phyloP scores from a whole-genome alignment of 2,329 filamentous ascomycete species.

The Nothophaeocryptopus gaeumannii region DNA sequence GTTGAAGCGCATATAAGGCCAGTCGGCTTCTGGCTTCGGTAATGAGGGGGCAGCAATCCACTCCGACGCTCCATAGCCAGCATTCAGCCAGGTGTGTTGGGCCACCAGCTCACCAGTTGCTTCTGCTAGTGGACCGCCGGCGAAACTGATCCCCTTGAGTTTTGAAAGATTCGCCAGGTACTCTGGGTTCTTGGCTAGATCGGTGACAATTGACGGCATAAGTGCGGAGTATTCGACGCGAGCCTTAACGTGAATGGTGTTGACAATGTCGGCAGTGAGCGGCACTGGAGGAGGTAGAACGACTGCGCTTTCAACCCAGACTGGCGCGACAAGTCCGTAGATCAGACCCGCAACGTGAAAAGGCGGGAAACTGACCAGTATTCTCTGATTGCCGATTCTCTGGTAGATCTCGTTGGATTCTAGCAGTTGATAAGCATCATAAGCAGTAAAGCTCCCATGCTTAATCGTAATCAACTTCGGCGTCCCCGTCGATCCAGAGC shows the following conservation, averaged over 20 bases:
- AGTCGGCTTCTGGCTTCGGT: not conserved
- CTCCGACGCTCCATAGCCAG: constrained; percentile 2
- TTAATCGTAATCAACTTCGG: constrained; percentile 16
- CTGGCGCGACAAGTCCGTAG: not conserved
- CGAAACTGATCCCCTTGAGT: constrained; percentile 6
- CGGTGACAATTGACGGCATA: constrained; percentile 12
- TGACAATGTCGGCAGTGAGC: constrained; percentile 4
- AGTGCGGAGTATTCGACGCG: constrained; percentile 2
- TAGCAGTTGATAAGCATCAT: constrained; percentile 7
- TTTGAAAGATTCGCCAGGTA: constrained; percentile 5
- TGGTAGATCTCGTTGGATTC: not conserved
- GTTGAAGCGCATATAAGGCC: constrained; percentile 13
- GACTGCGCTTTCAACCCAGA: constrained; percentile 8
- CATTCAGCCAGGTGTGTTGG: not conserved
- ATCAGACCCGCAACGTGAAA: constrained; percentile 17
- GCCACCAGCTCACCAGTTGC: constrained; percentile 7
- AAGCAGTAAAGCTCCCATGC: constrained; percentile 13
- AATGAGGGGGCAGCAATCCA: not conserved
- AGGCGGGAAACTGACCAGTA: constrained; percentile 8
- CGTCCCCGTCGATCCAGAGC: constrained; percentile 14
- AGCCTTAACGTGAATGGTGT: constrained; percentile 6
- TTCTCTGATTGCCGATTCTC: not conserved
- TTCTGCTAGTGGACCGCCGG: constrained; percentile 13
- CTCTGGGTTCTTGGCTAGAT: constrained; percentile 7
- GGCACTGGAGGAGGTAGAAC: constrained; percentile 6